Evolutionary conservation across 164 flowering plant species (phyloP).

Genomic region (Taxillus chinensis): DNA sequence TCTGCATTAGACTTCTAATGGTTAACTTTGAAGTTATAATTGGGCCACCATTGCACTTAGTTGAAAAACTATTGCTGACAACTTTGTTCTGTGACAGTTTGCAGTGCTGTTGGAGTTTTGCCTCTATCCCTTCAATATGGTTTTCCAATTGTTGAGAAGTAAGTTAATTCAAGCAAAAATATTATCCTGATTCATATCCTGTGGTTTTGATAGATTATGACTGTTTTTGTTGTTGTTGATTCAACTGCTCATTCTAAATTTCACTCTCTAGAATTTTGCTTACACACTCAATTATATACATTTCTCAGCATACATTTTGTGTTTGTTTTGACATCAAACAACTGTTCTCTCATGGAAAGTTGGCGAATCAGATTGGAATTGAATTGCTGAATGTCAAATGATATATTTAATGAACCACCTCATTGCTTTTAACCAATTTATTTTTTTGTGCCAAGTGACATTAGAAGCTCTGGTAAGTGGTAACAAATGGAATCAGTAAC

Average conservation of each 20-base stretch:
- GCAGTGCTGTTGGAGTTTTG: conserved; percentile 96
- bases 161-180: conserved; percentile 15
- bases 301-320: not conserved
- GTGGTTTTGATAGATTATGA: no score
- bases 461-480: no score
- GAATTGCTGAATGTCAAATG: no score
- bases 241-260: no score
- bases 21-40: not conserved
- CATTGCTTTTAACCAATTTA: no score
- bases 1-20: conserved; percentile 2
- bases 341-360: not conserved
- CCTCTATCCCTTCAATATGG: conserved; percentile 96
- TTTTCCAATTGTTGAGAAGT: conserved; percentile 80
- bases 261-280: no score
- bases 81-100: conserved; percentile 44
- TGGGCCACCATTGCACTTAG: not conserved
- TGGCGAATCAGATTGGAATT: not conserved
- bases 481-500: no score
- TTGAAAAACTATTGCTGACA: not conserved
- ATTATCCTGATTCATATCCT: not conserved
- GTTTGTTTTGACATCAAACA: not conserved
- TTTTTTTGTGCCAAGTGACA: no score
- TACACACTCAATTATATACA: no score
- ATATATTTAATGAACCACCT: no score
- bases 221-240: no score